A percentile compares a stretch with the other conserved stretches of the same genome.
Evolutionary conservation across 1,284 basidiomycete species (phyloP).

Genomic region (Inonotus obliquus): DNA sequence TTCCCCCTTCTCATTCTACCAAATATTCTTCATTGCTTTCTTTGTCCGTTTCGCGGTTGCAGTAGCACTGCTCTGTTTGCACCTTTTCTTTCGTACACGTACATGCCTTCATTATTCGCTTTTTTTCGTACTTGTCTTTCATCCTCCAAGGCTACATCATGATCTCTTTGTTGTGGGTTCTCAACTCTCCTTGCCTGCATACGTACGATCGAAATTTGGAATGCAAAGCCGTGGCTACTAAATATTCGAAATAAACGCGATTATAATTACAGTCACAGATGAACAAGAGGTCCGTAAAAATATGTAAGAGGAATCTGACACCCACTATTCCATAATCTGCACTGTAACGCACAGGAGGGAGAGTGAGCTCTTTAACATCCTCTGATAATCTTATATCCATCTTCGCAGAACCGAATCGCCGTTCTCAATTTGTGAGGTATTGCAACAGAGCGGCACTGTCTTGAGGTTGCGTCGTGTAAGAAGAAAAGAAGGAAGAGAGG

Average conservation of each 20-base stretch:
- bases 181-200: not conserved
- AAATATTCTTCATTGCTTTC: not conserved
- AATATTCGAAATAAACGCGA: not conserved
- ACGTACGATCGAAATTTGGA: not conserved
- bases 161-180: not conserved
- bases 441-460: constrained; percentile 67
- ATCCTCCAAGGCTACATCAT: no score
- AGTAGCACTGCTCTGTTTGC: constrained; percentile 9
- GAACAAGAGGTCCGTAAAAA: no score
- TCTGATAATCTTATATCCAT: constrained; percentile 41
- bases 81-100: not conserved
- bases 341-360: constrained; percentile 29
- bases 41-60: not conserved
- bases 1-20: not conserved
- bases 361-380: constrained; percentile 60
- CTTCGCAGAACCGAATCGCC: constrained; percentile 75
- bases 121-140: not conserved
- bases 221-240: not conserved
- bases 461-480: constrained; percentile 52
- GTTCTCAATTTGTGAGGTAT: constrained; percentile 41
- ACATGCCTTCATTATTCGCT: constrained; percentile 1
- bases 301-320: constrained; percentile 75
- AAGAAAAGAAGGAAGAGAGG: not conserved
- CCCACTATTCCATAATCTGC: constrained; percentile 50
- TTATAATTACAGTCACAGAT: no score